phyloP scores from a whole-genome alignment of 495 filamentous ascomycete species.

The Hyaloscypha finlandica region DNA sequence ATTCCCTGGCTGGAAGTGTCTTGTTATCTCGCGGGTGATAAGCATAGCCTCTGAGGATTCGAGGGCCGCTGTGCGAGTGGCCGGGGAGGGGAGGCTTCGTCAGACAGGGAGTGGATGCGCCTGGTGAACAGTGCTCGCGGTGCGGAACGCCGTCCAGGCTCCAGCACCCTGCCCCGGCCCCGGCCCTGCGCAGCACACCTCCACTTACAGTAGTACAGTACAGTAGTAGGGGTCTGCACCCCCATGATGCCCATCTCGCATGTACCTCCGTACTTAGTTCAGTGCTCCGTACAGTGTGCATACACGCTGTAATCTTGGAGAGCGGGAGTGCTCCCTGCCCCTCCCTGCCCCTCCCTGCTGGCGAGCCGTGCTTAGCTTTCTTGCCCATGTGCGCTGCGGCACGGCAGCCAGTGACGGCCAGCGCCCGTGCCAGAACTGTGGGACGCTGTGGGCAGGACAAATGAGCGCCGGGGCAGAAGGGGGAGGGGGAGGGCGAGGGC shows the following conservation, averaged over 20 bases:
- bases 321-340: neutral
- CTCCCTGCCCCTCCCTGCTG: neutral
- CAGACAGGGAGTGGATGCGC: neutral
- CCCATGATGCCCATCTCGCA: neutral
- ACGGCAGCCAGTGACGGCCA: constrained; percentile 2
- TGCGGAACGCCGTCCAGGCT: neutral
- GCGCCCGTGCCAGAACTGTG: neutral
- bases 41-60: constrained; percentile 3
- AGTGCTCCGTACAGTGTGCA: no score
- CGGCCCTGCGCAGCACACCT: neutral
- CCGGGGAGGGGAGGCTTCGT: neutral
- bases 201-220: no score
- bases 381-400: neutral
- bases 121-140: neutral
- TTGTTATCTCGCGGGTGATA: constrained; percentile 1
- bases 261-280: no score
- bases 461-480: neutral
- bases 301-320: neutral
- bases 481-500: neutral
- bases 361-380: neutral
- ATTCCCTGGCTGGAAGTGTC: neutral
- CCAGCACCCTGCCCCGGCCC: neutral
- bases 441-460: neutral
- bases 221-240: neutral
- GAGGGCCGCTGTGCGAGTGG: neutral